Evolutionary conservation across 2,329 filamentous ascomycete species (phyloP).

Genomic region (Claviceps pazoutovae): DNA sequence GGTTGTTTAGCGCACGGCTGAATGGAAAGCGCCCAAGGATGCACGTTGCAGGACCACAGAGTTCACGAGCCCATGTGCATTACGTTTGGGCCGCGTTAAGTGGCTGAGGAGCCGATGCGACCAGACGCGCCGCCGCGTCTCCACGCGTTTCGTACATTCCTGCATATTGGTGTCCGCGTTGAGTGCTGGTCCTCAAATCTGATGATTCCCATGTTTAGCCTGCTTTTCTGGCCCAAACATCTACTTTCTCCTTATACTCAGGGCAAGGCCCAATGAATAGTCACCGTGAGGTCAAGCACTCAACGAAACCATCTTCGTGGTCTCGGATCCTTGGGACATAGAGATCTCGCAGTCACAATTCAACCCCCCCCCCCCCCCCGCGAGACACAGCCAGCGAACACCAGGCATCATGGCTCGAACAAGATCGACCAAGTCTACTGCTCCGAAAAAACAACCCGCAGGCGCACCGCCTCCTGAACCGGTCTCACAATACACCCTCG

Average conservation of each 20-base stretch:
- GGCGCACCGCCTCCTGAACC: slow-evolving; percentile 16
- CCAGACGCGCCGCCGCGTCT: slow-evolving; percentile 3
- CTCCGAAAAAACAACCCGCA: slow-evolving; percentile 9
- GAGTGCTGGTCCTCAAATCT: neutral
- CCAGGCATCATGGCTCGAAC: slow-evolving; percentile 32
- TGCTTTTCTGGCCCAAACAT: neutral
- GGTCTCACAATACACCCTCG: slow-evolving; percentile 25
- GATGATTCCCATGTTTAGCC: neutral
- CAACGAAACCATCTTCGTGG: neutral
- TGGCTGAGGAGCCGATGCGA: neutral
- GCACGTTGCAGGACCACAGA: neutral
- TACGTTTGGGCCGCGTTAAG: neutral
- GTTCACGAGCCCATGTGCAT: neutral
- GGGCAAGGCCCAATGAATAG: neutral
- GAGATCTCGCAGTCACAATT: neutral
- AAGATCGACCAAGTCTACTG: slow-evolving; percentile 25
- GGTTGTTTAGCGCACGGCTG: neutral
- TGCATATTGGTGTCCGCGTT: slow-evolving; percentile 1
- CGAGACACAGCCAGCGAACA: neutral
- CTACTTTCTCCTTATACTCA: no score
- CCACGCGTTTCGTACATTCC: slow-evolving; percentile 5
- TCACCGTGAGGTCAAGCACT: neutral
- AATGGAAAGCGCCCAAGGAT: neutral
- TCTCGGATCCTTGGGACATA: neutral
- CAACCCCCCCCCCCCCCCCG: no score